phyloP scores from a whole-genome alignment of 2,329 filamentous ascomycete species.

The Penicillium sp. region DNA sequence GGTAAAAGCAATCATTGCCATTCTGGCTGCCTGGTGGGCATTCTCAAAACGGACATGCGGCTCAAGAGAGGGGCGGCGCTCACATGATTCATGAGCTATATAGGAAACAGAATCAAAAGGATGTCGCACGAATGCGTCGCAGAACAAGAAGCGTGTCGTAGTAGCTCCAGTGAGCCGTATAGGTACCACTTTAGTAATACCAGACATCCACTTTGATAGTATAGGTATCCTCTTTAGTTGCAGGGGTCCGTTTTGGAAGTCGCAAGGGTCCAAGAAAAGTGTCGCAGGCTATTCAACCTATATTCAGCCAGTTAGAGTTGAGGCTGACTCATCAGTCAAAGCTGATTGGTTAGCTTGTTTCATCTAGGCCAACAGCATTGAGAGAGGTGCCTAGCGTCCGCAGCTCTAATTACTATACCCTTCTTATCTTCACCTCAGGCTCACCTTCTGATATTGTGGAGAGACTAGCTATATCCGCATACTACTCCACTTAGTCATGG shows the following conservation, averaged over 20 bases:
- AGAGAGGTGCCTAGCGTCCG: background rate
- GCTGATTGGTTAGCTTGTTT: constrained; percentile 1
- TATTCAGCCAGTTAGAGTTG: background rate
- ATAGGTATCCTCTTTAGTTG: background rate
- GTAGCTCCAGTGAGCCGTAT: background rate
- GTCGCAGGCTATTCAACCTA: background rate
- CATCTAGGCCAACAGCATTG: background rate
- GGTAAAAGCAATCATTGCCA: background rate
- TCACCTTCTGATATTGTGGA: background rate
- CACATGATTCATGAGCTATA: constrained; percentile 3
- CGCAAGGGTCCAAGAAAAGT: background rate
- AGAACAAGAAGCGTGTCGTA: background rate
- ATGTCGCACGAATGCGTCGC: background rate
- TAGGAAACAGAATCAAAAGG: background rate
- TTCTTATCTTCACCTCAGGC: background rate
- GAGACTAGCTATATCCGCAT: background rate
- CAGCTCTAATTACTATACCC: background rate
- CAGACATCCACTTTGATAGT: constrained; percentile 4
- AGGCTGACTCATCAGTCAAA: background rate
- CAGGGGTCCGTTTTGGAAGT: background rate
- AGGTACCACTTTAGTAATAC: constrained; percentile 1
- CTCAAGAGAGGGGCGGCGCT: background rate
- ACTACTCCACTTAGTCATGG: background rate
- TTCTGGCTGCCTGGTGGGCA: background rate
- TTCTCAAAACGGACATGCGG: background rate